A percentile compares a stretch with the other conserved stretches of the same genome.
These are phyloP conservation scores for Penicillium odoratum DNA, from an alignment of 495 filamentous ascomycete species.

Conservation along the genomic window DNA sequence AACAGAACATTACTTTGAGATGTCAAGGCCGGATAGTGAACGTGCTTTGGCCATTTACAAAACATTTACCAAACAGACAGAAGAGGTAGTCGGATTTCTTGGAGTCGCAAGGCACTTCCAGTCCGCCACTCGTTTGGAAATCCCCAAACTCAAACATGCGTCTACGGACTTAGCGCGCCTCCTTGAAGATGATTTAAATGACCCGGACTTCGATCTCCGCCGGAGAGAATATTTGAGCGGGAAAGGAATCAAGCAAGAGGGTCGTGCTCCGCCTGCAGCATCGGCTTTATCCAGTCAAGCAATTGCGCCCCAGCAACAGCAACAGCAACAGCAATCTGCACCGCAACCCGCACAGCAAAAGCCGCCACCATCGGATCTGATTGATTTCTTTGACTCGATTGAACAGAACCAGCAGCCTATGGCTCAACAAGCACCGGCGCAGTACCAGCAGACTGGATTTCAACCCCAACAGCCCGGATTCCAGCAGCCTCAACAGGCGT, in stretches of 20 bases:
- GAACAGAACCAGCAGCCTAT: slow-evolving; percentile 84
- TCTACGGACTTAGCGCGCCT: slow-evolving; percentile 86
- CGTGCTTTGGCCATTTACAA: slow-evolving; percentile 91
- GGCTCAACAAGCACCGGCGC: slow-evolving; percentile 38
- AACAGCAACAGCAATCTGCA: slow-evolving; percentile 7
- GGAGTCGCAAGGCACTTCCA: slow-evolving; percentile 85
- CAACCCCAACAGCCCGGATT: slow-evolving; percentile 48
- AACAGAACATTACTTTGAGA: slow-evolving; percentile 94
- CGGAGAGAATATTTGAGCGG: slow-evolving; percentile 86
- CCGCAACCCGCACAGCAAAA: slow-evolving; percentile 31
- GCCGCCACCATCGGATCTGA: slow-evolving; percentile 76
- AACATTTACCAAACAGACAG: slow-evolving; percentile 88
- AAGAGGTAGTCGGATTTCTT: slow-evolving; percentile 87
- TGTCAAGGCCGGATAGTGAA: slow-evolving; percentile 92
- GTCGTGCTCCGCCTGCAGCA: slow-evolving; percentile 23
- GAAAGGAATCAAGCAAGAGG: slow-evolving; percentile 59
- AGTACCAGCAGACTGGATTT: slow-evolving; percentile 54
- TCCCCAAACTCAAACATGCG: slow-evolving; percentile 96
- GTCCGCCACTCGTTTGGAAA: slow-evolving; percentile 85
- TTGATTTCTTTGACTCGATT: slow-evolving; percentile 98
- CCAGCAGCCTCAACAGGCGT: slow-evolving; percentile 1
- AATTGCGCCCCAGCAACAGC: slow-evolving; percentile 22
- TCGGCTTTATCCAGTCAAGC: slow-evolving; percentile 23
- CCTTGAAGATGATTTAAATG: slow-evolving; percentile 92
- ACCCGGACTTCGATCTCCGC: slow-evolving; percentile 94